Evolutionary conservation across 2,329 filamentous ascomycete species (phyloP), one percentile per base, ranked within the genome.

Genomic region (Monilinia fructicola): DNA sequence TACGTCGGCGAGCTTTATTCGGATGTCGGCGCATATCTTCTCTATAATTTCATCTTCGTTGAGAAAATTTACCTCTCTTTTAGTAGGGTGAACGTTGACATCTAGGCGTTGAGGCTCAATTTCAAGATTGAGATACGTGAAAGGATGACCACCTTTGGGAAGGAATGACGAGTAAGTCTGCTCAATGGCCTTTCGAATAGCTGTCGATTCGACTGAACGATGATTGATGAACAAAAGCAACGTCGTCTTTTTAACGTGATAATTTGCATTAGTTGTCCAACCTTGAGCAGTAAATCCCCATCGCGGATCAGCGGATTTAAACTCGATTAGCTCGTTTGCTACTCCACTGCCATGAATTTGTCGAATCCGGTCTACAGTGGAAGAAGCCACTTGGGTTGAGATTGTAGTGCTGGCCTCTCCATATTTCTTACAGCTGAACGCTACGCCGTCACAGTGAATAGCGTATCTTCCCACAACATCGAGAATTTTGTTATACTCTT

Each of bases 401-500:
- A 99, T 86, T 68, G 90, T 92, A 35, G 89, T 88, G 9, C 90
- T 90, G 4, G 92, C 87, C 73, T 98, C 95, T 65, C 94, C 94
- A 71, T 95, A 89, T 78, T 98, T 99, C 77, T 97, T 97, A 81
- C 95, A 98, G 3, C 93, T 94, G 77, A 99, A 98, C 1, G 91
- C 91, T 16, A 99, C 93, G n/a, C 90, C 88, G 65, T 86, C 81
- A 76, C 94, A 97, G 77, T 99, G 95, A 12, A 99, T 86, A 38
- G 95, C 92, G 79, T 99, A 98, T 54, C 92, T 88, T 18, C 95
- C 93, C 11, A 98, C 90, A 76, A 97, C 87, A 76, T 99, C 95
- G 35, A 98, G 88, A 66, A 99, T 97, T 79, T 98, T 99, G 74
- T 96, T 93, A 80, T 96, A 98, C 77, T 99, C 96, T 75, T 99